Evolutionary conservation across 2,329 filamentous ascomycete species (phyloP).

Genomic region (Fusarium miscanthi): DNA sequence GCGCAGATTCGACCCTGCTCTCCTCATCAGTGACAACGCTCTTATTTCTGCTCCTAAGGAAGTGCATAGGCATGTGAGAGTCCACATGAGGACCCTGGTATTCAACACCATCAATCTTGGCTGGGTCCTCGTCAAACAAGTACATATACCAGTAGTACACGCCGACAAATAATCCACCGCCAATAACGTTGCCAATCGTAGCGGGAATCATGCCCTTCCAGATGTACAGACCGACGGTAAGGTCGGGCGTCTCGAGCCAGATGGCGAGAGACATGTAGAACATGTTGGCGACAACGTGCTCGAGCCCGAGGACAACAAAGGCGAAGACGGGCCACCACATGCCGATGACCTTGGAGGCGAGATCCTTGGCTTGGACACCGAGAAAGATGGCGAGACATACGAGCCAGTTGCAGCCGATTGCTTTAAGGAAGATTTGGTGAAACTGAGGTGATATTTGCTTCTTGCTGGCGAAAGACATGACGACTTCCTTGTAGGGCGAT

Average conservation of each 20-base stretch:
- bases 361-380: constrained; percentile 60
- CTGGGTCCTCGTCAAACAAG: constrained; percentile 19
- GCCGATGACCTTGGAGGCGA: constrained; percentile 63
- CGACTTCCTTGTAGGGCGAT: constrained; percentile 56
- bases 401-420: constrained; percentile 68
- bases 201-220: constrained; percentile 68
- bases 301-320: constrained; percentile 64
- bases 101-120: constrained; percentile 24
- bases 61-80: constrained; percentile 11
- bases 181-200: constrained; percentile 64
- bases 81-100: constrained; percentile 17
- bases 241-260: constrained; percentile 56
- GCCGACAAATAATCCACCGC: constrained; percentile 64
- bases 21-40: constrained; percentile 29
- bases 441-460: constrained; percentile 62
- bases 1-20: constrained; percentile 19
- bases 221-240: constrained; percentile 63
- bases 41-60: constrained; percentile 15
- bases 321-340: constrained; percentile 68
- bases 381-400: constrained; percentile 65
- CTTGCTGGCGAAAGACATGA: constrained; percentile 57
- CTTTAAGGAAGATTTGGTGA: constrained; percentile 65
- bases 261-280: constrained; percentile 64
- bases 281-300: constrained; percentile 70
- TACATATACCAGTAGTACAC: constrained; percentile 48